Percentiles rank a stretch among this genome's conserved stretches.
Conservation (phyloP, 2,329 filamentous ascomycete species). For the Cladosporium cucumerinum region DNA sequence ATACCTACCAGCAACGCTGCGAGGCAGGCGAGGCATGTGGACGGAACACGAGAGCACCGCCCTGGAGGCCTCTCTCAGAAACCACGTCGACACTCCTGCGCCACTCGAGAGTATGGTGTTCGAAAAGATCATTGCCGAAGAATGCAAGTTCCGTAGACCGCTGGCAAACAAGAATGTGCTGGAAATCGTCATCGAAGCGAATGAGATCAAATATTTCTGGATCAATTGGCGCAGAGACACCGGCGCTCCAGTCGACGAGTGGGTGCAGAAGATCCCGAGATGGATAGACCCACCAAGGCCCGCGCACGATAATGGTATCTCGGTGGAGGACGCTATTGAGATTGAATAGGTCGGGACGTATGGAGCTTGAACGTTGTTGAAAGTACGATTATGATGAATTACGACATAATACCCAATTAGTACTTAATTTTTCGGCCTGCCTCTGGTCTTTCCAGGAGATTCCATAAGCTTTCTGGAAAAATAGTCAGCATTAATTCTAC, state of each 20-base stretch:
- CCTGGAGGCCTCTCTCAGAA: constrained; percentile 28
- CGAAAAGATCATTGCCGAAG: constrained; percentile 25
- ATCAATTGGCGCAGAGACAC: neutral
- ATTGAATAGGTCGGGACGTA: neutral
- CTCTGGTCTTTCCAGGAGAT: neutral
- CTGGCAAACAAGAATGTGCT: constrained; percentile 31
- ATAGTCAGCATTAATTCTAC: too few relatives aligned
- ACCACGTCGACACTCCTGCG: constrained; percentile 21
- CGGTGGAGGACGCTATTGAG: neutral
- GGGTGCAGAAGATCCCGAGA: neutral
- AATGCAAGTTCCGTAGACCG: constrained; percentile 22
- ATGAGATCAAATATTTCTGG: constrained; percentile 3
- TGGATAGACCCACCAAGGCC: neutral
- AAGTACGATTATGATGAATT: neutral
- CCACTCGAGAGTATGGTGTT: constrained; percentile 22
- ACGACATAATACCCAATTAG: neutral
- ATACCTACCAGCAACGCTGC: constrained; percentile 35
- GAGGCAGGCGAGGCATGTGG: constrained; percentile 32
- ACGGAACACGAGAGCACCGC: constrained; percentile 31
- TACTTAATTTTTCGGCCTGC: neutral
- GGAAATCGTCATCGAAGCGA: constrained; percentile 33
- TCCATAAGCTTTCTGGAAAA: too few relatives aligned
- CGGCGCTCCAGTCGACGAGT: neutral
- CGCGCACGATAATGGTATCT: neutral
- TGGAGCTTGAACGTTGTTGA: neutral